A percentile compares a stretch with the other conserved stretches of the same genome.
phyloP scores from a whole-genome alignment of 352 stramenopile genomes.

The Globisporangium middletonii region DNA sequence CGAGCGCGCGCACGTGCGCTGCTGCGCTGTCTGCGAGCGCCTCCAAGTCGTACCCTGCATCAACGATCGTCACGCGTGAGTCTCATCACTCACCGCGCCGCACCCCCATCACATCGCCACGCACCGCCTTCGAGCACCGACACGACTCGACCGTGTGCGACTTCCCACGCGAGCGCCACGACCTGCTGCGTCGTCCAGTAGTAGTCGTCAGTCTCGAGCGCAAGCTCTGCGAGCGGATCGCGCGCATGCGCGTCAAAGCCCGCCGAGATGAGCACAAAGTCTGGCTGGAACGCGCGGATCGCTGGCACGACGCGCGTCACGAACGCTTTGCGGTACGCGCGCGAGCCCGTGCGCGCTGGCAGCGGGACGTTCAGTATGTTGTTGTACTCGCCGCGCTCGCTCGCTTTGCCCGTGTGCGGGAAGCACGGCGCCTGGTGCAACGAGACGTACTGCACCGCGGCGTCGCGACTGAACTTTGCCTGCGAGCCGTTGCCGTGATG shows the following conservation, averaged over 20 bases:
- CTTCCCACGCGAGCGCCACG: constrained; percentile 31
- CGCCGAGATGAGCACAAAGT: constrained; percentile 80
- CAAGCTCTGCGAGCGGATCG: constrained; percentile 41
- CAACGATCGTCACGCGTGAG: too few species aligned
- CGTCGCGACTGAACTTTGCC: constrained; percentile 4
- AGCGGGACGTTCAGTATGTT: constrained; percentile 51
- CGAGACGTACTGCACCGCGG: constrained; percentile 45
- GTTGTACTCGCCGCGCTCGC: constrained; percentile 24
- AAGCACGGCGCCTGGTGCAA: constrained; percentile 55
- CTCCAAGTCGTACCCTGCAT: constrained; percentile 27
- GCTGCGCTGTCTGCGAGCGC: constrained; percentile 43
- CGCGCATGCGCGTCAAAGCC: constrained; percentile 78
- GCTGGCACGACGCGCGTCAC: constrained; percentile 21
- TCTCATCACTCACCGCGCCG: too few species aligned
- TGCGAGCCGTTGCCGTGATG: constrained; percentile 89
- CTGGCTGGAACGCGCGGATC: constrained; percentile 51
- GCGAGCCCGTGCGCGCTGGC: constrained; percentile 21
- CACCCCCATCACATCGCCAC: too few species aligned
- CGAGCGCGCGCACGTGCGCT: constrained; percentile 35
- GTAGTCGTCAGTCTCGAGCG: constrained; percentile 36
- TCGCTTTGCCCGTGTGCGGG: constrained; percentile 29
- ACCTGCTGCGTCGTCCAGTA: constrained; percentile 54
- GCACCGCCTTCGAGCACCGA: constrained; percentile 45
- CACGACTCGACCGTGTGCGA: constrained; percentile 39
- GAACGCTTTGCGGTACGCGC: constrained; percentile 35